Conservation (phyloP, 768 basidiomycete genomes). For the Leccinum boreale region DNA sequence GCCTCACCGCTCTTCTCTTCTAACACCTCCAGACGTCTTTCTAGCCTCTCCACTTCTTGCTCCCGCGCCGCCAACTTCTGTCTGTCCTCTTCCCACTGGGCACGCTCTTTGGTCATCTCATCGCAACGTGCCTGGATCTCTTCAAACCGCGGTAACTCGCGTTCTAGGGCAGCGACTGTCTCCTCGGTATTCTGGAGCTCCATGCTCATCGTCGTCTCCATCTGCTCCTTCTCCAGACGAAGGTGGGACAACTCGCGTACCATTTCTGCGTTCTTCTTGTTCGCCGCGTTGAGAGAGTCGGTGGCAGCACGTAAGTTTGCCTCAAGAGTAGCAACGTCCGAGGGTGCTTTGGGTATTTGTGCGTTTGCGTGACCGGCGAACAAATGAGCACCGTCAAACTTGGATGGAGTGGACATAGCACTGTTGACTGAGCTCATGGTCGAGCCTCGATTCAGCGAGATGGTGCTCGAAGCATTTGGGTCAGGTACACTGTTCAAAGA, state of each 20-base stretch:
- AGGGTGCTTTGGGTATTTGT: conserved; percentile 46
- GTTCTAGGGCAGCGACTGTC: conserved; percentile 54
- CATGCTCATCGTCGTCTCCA: conserved; percentile 60
- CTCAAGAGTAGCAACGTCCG: conserved; percentile 54
- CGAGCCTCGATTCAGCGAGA: conserved; percentile 49
- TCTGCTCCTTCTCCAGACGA: conserved; percentile 63
- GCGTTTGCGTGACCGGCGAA: conserved; percentile 80
- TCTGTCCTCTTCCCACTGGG: conserved; percentile 49
- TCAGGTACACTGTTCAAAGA: conserved; percentile 32
- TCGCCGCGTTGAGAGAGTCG: conserved; percentile 53
- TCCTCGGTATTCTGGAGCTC: conserved; percentile 69
- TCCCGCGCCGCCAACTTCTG: conserved; percentile 36
- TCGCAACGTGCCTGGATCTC: conserved; percentile 46
- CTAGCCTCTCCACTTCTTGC: conserved; percentile 36
- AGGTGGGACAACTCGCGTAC: conserved; percentile 59
- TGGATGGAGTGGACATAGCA: conserved; percentile 43
- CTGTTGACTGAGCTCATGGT: conserved; percentile 50
- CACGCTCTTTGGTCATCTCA: conserved; percentile 47
- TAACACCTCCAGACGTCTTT: conserved; percentile 40
- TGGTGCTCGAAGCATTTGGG: conserved; percentile 46
- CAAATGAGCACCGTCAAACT: conserved; percentile 81
- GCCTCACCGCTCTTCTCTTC: conserved; percentile 42
- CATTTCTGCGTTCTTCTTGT: conserved; percentile 60
- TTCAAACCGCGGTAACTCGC: conserved; percentile 50
- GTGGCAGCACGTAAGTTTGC: conserved; percentile 62